Conservation (phyloP, 1,139 yeast species). For the Nakaseomyces delphensis region DNA sequence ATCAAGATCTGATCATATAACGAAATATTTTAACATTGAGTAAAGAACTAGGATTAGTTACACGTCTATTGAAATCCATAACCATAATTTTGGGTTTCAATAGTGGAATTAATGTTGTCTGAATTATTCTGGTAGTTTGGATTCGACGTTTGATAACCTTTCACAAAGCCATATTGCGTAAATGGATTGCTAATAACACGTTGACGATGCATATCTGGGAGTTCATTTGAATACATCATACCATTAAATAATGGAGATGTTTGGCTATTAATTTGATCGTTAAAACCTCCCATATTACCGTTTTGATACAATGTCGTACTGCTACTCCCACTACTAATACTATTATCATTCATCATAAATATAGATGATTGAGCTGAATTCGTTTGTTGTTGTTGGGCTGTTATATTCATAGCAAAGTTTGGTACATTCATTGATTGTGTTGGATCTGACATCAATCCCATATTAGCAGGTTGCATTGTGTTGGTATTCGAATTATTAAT, state of each 20-base stretch:
- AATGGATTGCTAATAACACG: slow-evolving; percentile 20
- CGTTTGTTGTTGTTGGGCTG: not conserved
- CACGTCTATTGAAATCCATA: not conserved
- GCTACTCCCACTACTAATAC: slow-evolving; percentile 14
- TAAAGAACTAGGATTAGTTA: not conserved
- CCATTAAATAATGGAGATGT: slow-evolving; percentile 2
- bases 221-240: slow-evolving; percentile 12
- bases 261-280: not conserved
- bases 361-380: slow-evolving; percentile 10
- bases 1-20: no score
- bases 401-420: not conserved
- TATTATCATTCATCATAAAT: slow-evolving; percentile 11
- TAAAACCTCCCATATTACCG: slow-evolving; percentile 5
- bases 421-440: not conserved
- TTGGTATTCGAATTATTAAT: not conserved
- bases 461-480: not conserved
- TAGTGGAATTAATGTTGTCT: not conserved
- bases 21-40: no score
- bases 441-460: not conserved
- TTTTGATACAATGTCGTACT: slow-evolving; percentile 14
- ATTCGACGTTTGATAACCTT: not conserved
- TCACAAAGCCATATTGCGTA: slow-evolving; percentile 11
- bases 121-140: not conserved
- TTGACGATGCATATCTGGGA: slow-evolving; percentile 12
- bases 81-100: not conserved